Conservation (phyloP, 768 basidiomycete species). For the Serendipita indica region DNA sequence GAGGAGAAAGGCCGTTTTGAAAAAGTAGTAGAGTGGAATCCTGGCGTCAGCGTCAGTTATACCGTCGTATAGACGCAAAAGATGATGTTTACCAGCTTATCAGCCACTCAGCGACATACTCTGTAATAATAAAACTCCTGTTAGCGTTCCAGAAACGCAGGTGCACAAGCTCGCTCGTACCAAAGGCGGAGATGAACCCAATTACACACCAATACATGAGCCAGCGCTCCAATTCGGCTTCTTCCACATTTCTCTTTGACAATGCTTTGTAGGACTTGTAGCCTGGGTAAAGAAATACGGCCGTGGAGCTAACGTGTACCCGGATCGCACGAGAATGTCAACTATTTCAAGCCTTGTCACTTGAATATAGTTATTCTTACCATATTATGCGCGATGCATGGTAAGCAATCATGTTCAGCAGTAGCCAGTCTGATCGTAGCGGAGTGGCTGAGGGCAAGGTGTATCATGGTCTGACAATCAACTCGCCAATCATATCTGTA, state of each 20-base stretch:
- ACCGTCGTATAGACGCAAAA: constrained; percentile 5
- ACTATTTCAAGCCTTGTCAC: neutral
- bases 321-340: constrained; percentile 5
- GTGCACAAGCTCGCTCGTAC: neutral
- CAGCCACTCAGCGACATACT: constrained; percentile 76
- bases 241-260: constrained; percentile 70
- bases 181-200: constrained; percentile 16
- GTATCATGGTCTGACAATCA: neutral
- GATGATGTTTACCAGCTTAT: constrained; percentile 54
- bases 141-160: constrained; percentile 38
- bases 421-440: neutral
- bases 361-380: neutral
- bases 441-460: neutral
- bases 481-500: too few species aligned
- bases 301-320: constrained; percentile 28
- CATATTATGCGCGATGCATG: neutral
- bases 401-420: neutral
- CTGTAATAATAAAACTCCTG: constrained; percentile 58
- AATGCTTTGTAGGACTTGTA: constrained; percentile 96
- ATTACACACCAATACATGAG: constrained; percentile 76
- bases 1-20: constrained; percentile 74
- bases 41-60: constrained; percentile 26
- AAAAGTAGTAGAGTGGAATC: constrained; percentile 76
- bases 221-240: constrained; percentile 81
- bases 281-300: constrained; percentile 78